Percentiles rank a stretch among this genome's conserved stretches.
Conservation (phyloP, 2,329 filamentous ascomycete genomes). For the Fusarium burgessii region DNA sequence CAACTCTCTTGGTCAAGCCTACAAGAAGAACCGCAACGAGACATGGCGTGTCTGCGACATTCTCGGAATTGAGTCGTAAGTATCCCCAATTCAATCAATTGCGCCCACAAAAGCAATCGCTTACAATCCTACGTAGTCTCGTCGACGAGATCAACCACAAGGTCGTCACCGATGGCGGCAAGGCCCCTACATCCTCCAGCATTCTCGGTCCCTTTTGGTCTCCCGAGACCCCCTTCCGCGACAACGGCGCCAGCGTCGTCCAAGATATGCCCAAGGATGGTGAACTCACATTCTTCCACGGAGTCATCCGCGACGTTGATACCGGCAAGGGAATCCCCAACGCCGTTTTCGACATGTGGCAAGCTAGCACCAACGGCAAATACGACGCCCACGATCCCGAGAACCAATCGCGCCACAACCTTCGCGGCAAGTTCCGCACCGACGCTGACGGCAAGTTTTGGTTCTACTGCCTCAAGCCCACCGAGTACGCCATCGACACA, state of each 20-base stretch:
- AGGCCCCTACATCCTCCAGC: slow-evolving; percentile 77
- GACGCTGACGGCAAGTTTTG: slow-evolving; percentile 77
- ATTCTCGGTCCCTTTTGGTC: slow-evolving; percentile 86
- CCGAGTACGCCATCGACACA: slow-evolving; percentile 77
- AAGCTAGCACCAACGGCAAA: slow-evolving; percentile 79
- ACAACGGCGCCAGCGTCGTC: slow-evolving; percentile 74
- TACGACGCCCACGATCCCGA: slow-evolving; percentile 82
- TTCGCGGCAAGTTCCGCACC: slow-evolving; percentile 80
- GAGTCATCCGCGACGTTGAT: slow-evolving; percentile 71
- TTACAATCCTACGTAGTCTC: slow-evolving; percentile 19
- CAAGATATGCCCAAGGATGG: slow-evolving; percentile 70
- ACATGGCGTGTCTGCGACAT: slow-evolving; percentile 79
- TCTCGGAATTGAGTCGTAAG: slow-evolving; percentile 78
- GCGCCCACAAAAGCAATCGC: not conserved
- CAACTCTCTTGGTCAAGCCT: slow-evolving; percentile 79
- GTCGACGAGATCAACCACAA: slow-evolving; percentile 70
- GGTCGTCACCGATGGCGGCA: slow-evolving; percentile 69
- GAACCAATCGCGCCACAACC: slow-evolving; percentile 78
- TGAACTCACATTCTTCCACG: slow-evolving; percentile 75
- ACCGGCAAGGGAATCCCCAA: slow-evolving; percentile 74
- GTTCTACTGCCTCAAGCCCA: slow-evolving; percentile 82
- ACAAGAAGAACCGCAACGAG: slow-evolving; percentile 77
- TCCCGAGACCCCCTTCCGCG: slow-evolving; percentile 78
- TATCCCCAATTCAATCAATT: slow-evolving; percentile 27
- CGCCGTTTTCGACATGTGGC: slow-evolving; percentile 83